These are phyloP conservation scores for Suhomyces emberorum DNA, from an alignment of 805 yeast species.

Conservation along the genomic window DNA sequence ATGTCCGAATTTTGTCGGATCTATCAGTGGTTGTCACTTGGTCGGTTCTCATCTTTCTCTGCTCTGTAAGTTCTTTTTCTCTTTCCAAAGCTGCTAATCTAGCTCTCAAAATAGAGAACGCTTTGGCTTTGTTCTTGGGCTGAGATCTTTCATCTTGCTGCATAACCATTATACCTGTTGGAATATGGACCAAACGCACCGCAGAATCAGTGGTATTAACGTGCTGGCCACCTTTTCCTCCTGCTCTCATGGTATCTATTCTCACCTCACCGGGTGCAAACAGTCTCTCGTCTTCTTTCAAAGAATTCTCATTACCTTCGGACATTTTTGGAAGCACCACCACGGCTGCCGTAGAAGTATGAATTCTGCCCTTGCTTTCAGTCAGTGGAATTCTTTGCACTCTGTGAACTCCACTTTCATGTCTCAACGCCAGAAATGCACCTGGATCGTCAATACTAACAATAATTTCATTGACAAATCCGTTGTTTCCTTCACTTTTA, in stretches of 20 bases:
- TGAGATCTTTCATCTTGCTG: constrained; percentile 97
- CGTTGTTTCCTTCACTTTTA: constrained; percentile 52
- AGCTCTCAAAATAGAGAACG: constrained; percentile 77
- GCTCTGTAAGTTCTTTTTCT: constrained; percentile 59
- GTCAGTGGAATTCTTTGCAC: constrained; percentile 94
- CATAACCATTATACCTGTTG: constrained; percentile 82
- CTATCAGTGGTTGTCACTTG: constrained; percentile 90
- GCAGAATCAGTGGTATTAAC: constrained; percentile 98
- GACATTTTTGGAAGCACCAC: constrained; percentile 84
- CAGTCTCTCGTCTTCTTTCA: constrained; percentile 55
- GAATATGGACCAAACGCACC: constrained; percentile 85
- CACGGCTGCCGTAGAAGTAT: constrained; percentile 95
- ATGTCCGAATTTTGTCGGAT: constrained; percentile 90
- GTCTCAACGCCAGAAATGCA: constrained; percentile 66
- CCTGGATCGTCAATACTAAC: constrained; percentile 68
- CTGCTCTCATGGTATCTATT: constrained; percentile 94
- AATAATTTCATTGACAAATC: constrained; percentile 74
- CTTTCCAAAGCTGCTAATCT: constrained; percentile 80
- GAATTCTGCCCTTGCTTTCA: constrained; percentile 89
- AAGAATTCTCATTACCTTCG: constrained; percentile 48
- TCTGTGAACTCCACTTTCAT: constrained; percentile 94
- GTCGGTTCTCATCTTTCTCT: constrained; percentile 63
- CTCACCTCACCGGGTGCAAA: constrained; percentile 86
- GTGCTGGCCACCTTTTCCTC: constrained; percentile 98
- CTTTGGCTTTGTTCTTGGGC: constrained; percentile 90